A percentile compares a stretch with the other conserved stretches of the same genome.
phyloP scores from a whole-genome alignment of 805 yeast species.

The Kuraishia hungarica region DNA sequence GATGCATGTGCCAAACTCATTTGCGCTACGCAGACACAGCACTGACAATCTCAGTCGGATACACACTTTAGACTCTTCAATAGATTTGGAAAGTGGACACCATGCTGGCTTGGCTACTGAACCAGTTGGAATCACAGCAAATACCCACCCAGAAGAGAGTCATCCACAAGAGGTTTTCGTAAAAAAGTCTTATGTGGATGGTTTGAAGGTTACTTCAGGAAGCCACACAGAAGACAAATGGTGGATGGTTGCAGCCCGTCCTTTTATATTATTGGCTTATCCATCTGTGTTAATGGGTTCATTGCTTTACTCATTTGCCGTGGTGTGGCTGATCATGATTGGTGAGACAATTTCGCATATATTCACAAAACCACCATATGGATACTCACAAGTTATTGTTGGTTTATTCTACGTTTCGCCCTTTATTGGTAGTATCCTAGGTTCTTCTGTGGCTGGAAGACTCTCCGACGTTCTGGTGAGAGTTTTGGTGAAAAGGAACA shows the following conservation, averaged over 20 bases:
- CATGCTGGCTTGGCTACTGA: not conserved
- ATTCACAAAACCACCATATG: conserved; percentile 35
- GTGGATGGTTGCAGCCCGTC: conserved; percentile 49
- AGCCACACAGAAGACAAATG: conserved; percentile 39
- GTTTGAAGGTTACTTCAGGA: conserved; percentile 38
- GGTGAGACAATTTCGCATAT: conserved; percentile 47
- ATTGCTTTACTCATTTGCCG: conserved; percentile 44
- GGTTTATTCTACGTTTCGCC: conserved; percentile 50
- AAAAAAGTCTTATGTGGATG: conserved; percentile 17
- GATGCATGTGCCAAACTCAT: conserved; percentile 4
- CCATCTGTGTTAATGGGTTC: conserved; percentile 46
- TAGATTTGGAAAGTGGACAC: not conserved
- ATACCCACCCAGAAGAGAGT: not conserved
- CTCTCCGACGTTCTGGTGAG: conserved; percentile 41
- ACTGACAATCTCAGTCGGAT: not conserved
- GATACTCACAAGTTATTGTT: conserved; percentile 33
- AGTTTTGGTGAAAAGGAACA: conserved; percentile 31
- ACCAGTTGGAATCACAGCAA: not conserved
- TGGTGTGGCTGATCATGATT: conserved; percentile 56
- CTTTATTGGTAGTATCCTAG: conserved; percentile 48
- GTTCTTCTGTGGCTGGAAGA: conserved; percentile 45
- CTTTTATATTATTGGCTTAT: conserved; percentile 39
- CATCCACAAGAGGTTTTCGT: not conserved
- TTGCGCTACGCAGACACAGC: conserved; percentile 1
- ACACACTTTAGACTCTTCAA: conserved; percentile 4